These are phyloP conservation scores for Monosporozyma aquatica DNA, from an alignment of 805 yeast species.

Conservation along the genomic window DNA sequence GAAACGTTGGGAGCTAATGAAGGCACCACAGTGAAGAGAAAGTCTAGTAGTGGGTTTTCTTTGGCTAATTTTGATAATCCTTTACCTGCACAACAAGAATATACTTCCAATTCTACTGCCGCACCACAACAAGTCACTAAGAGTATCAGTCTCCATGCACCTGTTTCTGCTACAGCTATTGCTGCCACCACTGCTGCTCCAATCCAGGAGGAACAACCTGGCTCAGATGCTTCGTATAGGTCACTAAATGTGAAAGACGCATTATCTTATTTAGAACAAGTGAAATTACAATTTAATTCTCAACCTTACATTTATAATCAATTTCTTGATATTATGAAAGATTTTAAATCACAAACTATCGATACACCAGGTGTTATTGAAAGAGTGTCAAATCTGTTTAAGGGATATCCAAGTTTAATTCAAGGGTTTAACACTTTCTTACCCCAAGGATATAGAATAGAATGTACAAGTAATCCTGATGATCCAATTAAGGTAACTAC, in stretches of 20 bases:
- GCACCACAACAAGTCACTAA: too few species aligned
- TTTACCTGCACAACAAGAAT: slow-evolving; percentile 13
- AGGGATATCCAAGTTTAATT: slow-evolving; percentile 87
- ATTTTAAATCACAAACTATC: slow-evolving; percentile 88
- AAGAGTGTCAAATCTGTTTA: slow-evolving; percentile 80
- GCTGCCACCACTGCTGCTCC: slow-evolving; percentile 5
- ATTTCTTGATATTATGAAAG: slow-evolving; percentile 96
- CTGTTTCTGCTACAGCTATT: not conserved
- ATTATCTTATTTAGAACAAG: slow-evolving; percentile 88
- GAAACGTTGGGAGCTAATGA: too few species aligned
- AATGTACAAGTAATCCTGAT: slow-evolving; percentile 78
- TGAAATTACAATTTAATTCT: slow-evolving; percentile 79
- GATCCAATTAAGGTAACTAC: slow-evolving; percentile 94
- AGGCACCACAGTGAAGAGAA: too few species aligned
- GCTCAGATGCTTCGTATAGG: slow-evolving; percentile 37
- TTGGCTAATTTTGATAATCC: slow-evolving; percentile 28
- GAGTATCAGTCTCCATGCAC: too few species aligned
- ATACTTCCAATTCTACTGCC: slow-evolving; percentile 9
- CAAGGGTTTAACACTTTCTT: slow-evolving; percentile 96
- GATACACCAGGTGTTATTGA: slow-evolving; percentile 99
- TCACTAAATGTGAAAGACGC: slow-evolving; percentile 96
- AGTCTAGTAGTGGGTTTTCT: slow-evolving; percentile 16
- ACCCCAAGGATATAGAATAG: slow-evolving; percentile 93
- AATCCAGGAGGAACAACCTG: slow-evolving; percentile 8
- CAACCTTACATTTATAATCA: slow-evolving; percentile 95